phyloP scores from a whole-genome alignment of 2,329 filamentous ascomycete genomes.

The Colletotrichum orchidophilum region DNA sequence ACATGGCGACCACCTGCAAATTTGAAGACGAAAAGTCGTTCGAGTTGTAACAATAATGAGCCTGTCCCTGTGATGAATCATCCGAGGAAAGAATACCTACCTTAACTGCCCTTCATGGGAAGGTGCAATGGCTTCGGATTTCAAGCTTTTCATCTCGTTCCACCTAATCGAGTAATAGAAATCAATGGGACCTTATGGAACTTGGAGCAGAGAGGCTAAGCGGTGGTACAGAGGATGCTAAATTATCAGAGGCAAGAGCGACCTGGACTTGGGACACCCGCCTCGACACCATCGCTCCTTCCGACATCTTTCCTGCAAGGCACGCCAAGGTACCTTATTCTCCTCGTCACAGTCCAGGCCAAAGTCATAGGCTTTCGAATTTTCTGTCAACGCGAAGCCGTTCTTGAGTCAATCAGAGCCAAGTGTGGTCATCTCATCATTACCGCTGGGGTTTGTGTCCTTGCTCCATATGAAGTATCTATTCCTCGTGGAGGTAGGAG shows the following conservation, averaged over 20 bases:
- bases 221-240: neutral
- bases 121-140: too few relatives aligned
- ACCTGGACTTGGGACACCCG: neutral
- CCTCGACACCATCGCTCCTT: neutral
- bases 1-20: too few relatives aligned
- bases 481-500: neutral
- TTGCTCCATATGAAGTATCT: neutral
- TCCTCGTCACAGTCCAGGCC: neutral
- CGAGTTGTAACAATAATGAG: too few relatives aligned
- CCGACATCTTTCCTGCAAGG: neutral
- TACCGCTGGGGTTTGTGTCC: neutral
- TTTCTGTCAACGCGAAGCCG: neutral
- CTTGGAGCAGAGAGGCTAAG: too few relatives aligned
- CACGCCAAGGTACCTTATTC: too few relatives aligned
- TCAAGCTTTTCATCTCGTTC: conserved; percentile 16
- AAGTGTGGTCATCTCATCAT: neutral
- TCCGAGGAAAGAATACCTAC: too few relatives aligned
- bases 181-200: too few relatives aligned
- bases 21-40: too few relatives aligned
- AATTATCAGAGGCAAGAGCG: neutral
- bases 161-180: too few relatives aligned
- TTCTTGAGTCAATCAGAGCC: neutral
- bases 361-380: neutral
- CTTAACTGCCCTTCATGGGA: too few relatives aligned
- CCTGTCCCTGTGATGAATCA: too few relatives aligned